These are phyloP conservation scores for Geotrichum cucujoidarum DNA, from an alignment of 1,139 yeast species.

Conservation along the genomic window DNA sequence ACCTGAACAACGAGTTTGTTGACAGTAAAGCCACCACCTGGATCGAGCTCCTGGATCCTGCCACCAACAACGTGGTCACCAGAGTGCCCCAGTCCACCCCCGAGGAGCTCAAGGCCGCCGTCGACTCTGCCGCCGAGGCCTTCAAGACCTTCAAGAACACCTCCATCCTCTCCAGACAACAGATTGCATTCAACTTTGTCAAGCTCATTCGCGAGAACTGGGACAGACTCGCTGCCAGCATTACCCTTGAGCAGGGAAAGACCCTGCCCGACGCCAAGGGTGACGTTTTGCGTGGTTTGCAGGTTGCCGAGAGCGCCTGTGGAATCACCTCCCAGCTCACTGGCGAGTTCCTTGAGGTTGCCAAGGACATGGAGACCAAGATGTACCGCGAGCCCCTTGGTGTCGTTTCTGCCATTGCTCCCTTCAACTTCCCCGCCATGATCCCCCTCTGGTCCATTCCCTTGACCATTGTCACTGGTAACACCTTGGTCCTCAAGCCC, in stretches of 20 bases:
- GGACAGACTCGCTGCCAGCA: conserved; percentile 66
- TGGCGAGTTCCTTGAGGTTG: conserved; percentile 64
- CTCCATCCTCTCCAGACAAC: conserved; percentile 65
- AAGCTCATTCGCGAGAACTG: conserved; percentile 61
- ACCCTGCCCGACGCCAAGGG: conserved; percentile 75
- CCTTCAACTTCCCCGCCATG: conserved; percentile 84
- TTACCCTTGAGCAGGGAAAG: conserved; percentile 78
- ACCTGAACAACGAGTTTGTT: conserved; percentile 54
- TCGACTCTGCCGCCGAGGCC: conserved; percentile 59
- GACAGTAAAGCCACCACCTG: conserved; percentile 54
- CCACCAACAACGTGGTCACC: conserved; percentile 62
- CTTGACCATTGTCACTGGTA: conserved; percentile 69
- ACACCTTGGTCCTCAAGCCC: conserved; percentile 71
- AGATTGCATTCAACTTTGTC: conserved; percentile 68
- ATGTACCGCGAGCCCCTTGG: conserved; percentile 64
- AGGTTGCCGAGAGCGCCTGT: conserved; percentile 67
- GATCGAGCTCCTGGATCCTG: conserved; percentile 74
- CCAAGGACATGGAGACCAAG: conserved; percentile 73
- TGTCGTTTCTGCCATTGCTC: conserved; percentile 65
- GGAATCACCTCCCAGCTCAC: conserved; percentile 54
- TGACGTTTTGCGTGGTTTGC: conserved; percentile 74
- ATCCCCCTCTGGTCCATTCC: conserved; percentile 83
- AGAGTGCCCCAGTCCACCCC: conserved; percentile 70
- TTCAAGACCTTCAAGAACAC: conserved; percentile 56
- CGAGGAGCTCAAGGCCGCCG: conserved; percentile 62